Conservation (phyloP, 108 stramenopile genomes). For the Skeletonema menzelii region DNA sequence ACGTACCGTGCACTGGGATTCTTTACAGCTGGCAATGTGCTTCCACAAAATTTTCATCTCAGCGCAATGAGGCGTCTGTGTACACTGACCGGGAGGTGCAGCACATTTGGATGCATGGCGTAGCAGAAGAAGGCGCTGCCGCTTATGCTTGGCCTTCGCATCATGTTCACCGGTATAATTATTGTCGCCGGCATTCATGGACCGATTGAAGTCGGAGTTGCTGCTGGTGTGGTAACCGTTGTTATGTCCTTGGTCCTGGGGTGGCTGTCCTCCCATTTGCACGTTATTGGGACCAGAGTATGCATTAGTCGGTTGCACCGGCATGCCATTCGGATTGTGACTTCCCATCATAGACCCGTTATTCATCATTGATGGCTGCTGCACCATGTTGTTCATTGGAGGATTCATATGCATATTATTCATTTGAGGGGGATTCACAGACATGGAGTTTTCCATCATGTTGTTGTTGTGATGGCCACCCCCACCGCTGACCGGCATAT, state of each 20-base stretch:
- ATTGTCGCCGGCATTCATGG: constrained; percentile 6
- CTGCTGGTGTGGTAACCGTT: background rate
- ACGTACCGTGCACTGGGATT: constrained; percentile 88
- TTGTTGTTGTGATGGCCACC: constrained; percentile 1
- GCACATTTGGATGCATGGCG: constrained; percentile 97
- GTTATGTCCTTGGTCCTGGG: background rate
- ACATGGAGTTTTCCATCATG: constrained; percentile 7
- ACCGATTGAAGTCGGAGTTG: constrained; percentile 3
- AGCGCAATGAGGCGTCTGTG: constrained; percentile 94
- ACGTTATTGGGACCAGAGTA: constrained; percentile 17
- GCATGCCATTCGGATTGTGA: constrained; percentile 10
- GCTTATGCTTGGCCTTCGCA: constrained; percentile 94
- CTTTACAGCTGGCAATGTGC: constrained; percentile 97
- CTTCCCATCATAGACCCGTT: background rate
- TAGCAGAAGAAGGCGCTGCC: constrained; percentile 94
- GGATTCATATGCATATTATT: constrained; percentile 15
- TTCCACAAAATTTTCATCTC: constrained; percentile 98
- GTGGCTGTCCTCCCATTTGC: constrained; percentile 7
- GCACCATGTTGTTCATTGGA: constrained; percentile 7
- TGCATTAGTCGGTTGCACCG: background rate
- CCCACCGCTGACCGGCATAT: constrained; percentile 8
- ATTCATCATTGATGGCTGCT: background rate
- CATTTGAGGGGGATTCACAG: background rate
- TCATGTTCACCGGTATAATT: constrained; percentile 37
- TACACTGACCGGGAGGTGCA: constrained; percentile 75